Conservation (phyloP, 306 rosid species). For the Psophocarpus tetragonolobus region DNA sequence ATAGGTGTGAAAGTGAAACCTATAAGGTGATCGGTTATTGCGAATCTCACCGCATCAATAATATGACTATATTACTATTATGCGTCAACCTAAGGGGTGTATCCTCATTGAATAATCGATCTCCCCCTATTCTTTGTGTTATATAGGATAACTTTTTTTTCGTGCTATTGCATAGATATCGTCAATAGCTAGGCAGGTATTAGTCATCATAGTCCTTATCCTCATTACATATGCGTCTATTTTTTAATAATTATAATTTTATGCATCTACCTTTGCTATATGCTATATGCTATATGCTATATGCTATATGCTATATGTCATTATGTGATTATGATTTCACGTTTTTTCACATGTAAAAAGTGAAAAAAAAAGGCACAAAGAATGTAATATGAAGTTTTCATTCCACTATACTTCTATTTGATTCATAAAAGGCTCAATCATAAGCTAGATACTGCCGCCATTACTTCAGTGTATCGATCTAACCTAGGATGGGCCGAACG, state of each 20-base stretch:
- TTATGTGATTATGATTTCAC: not conserved
- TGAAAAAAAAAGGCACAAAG: not conserved
- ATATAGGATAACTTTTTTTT: not conserved
- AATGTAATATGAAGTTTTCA: not conserved
- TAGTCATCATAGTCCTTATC: not conserved
- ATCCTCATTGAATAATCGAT: too few species aligned
- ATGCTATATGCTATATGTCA: not conserved
- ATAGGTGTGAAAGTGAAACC: not conserved
- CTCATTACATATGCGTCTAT: not conserved
- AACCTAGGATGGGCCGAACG: not conserved
- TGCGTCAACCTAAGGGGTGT: too few species aligned
- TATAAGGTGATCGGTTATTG: not conserved
- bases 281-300: not conserved
- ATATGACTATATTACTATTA: not conserved
- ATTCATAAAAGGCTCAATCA: not conserved
- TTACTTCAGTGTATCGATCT: constrained; percentile 13
- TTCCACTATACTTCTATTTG: not conserved
- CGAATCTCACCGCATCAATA: not conserved
- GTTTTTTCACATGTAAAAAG: not conserved
- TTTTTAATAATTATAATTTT: not conserved
- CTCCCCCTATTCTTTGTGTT: not conserved
- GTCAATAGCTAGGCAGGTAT: not conserved
- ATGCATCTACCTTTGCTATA: not conserved
- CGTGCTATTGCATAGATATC: constrained; percentile 5
- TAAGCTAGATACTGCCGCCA: constrained; percentile 4